phyloP scores from a whole-genome alignment of 148 eudicot genomes.

The Rheum nobile region DNA sequence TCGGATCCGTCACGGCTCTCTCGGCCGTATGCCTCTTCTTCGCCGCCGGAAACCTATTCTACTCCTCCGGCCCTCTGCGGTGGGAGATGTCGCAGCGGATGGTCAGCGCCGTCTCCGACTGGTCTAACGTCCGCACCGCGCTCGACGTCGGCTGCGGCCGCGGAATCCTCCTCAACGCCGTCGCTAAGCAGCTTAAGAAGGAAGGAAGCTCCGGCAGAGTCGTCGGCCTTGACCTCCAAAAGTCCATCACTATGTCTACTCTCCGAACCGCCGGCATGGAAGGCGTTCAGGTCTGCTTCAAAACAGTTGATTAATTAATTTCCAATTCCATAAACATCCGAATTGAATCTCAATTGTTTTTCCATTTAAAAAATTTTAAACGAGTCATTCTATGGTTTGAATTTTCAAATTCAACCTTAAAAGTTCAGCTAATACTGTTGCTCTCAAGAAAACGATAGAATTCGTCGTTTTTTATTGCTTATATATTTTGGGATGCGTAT shows the following conservation, averaged over 20 bases:
- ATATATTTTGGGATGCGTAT: too few relatives aligned
- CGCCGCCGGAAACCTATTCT: slow-evolving; percentile 66
- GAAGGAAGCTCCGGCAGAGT: slow-evolving; percentile 78
- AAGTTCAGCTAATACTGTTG: background rate
- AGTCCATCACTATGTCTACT: slow-evolving; percentile 39
- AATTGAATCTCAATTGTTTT: too few relatives aligned
- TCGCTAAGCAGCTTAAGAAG: slow-evolving; percentile 72
- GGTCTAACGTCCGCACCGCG: slow-evolving; percentile 65
- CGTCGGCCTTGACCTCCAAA: slow-evolving; percentile 50
- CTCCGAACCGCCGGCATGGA: slow-evolving; percentile 57
- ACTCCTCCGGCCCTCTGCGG: slow-evolving; percentile 66
- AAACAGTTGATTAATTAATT: too few relatives aligned
- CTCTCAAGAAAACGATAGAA: background rate
- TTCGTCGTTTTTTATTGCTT: background rate
- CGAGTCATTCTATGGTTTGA: background rate
- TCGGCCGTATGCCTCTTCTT: slow-evolving; percentile 53
- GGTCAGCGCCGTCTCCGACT: slow-evolving; percentile 50
- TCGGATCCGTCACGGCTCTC: slow-evolving; percentile 71
- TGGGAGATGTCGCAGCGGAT: slow-evolving; percentile 90
- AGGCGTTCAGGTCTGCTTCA: slow-evolving; percentile 29
- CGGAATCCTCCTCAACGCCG: slow-evolving; percentile 83
- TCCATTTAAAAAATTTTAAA: too few relatives aligned
- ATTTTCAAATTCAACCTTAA: background rate
- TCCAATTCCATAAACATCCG: too few relatives aligned
- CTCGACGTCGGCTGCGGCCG: slow-evolving; percentile 95